Conservation (phyloP, 495 filamentous ascomycete species). For the Clavariopsis aquatica region DNA sequence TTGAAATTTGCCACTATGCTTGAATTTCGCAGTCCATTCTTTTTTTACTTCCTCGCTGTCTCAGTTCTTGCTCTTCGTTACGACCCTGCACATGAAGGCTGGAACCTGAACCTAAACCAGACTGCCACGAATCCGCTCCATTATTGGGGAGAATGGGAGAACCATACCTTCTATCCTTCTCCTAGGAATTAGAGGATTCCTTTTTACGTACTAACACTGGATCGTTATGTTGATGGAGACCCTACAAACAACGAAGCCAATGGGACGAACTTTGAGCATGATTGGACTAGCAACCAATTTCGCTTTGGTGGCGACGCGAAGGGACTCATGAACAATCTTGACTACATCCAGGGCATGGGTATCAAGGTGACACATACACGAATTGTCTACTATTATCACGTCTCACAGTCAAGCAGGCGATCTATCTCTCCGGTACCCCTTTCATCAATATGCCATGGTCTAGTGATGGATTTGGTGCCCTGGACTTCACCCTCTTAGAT, state of each 20-base stretch:
- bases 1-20: constrained; percentile 9
- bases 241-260: constrained; percentile 72
- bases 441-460: constrained; percentile 75
- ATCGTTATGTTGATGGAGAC: constrained; percentile 72
- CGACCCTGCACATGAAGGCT: constrained; percentile 50
- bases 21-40: constrained; percentile 8
- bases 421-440: constrained; percentile 69
- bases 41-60: constrained; percentile 11
- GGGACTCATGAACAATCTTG: constrained; percentile 65
- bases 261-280: constrained; percentile 68
- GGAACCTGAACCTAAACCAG: constrained; percentile 66
- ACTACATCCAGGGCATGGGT: constrained; percentile 75
- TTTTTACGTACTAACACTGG: constrained; percentile 69
- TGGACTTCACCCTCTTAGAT: constrained; percentile 71
- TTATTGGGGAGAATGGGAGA: constrained; percentile 62
- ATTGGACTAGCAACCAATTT: constrained; percentile 67
- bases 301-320: constrained; percentile 72
- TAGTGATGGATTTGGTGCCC: constrained; percentile 63
- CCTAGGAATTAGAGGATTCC: constrained; percentile 72
- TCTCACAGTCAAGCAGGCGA: constrained; percentile 47
- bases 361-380: constrained; percentile 55
- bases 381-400: constrained; percentile 14
- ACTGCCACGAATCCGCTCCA: constrained; percentile 59
- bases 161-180: constrained; percentile 58
- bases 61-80: constrained; percentile 52